These are phyloP conservation scores for Ramaria sp. DNA, from an alignment of 768 basidiomycete genomes.

Conservation along the genomic window DNA sequence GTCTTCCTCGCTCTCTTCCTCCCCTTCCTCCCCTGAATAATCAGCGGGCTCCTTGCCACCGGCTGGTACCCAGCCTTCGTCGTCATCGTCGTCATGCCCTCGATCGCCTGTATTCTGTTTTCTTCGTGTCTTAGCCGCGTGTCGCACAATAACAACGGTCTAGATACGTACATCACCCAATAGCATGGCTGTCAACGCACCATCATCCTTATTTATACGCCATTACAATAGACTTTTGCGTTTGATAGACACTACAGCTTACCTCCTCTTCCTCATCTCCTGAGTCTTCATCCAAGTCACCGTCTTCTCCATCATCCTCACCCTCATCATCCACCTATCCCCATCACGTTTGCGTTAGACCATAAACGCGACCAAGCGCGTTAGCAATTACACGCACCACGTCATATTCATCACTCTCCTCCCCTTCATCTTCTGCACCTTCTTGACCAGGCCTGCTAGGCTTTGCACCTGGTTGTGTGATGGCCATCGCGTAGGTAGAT, in stretches of 20 bases:
- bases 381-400: neutral
- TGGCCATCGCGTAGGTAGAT: neutral
- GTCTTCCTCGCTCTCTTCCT: neutral
- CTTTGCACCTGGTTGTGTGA: neutral
- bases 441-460: neutral
- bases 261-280: neutral
- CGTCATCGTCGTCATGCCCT: neutral
- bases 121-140: neutral
- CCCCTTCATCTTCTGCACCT: neutral
- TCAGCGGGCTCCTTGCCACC: conserved; percentile 2
- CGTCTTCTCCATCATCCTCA: neutral
- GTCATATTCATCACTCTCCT: conserved; percentile 1
- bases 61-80: neutral
- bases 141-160: neutral
- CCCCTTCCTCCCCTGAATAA: neutral
- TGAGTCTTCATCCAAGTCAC: neutral
- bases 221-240: too few relatives aligned
- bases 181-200: neutral
- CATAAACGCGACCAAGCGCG: neutral
- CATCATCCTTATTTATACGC: neutral
- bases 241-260: neutral
- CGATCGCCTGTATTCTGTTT: neutral
- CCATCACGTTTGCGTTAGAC: neutral
- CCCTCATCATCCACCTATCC: neutral
- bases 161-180: neutral